These are phyloP conservation scores for Aureobasidium namibiae DNA, from an alignment of 2,329 filamentous ascomycete species.

Conservation along the genomic window DNA sequence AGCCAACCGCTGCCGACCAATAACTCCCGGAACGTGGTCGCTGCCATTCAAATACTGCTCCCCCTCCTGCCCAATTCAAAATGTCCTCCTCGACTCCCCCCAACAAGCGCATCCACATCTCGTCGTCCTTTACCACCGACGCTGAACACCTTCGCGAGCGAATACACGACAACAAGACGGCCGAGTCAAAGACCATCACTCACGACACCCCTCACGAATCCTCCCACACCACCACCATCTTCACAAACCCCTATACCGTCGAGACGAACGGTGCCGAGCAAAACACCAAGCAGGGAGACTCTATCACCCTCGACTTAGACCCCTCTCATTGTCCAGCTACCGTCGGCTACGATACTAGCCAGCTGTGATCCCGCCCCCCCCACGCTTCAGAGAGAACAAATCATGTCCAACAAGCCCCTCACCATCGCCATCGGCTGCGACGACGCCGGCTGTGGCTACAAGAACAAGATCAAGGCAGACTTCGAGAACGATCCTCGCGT, in stretches of 20 bases:
- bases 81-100: conserved; percentile 3
- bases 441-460: conserved; percentile 71
- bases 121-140: conserved; percentile 14
- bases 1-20: background rate
- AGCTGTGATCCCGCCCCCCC: conserved; percentile 16
- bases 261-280: conserved; percentile 25
- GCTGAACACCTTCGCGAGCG: conserved; percentile 31
- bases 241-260: conserved; percentile 29
- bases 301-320: conserved; percentile 11
- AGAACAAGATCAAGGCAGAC: conserved; percentile 66
- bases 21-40: background rate
- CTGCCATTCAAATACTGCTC: background rate
- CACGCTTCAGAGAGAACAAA: background rate
- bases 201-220: conserved; percentile 26
- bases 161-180: conserved; percentile 28
- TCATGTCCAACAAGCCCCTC: conserved; percentile 31
- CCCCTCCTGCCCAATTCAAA: background rate
- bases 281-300: conserved; percentile 18
- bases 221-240: conserved; percentile 25
- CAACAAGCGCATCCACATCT: conserved; percentile 13
- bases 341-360: conserved; percentile 25
- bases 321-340: conserved; percentile 18
- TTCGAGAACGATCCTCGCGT: conserved; percentile 62
- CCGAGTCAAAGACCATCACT: conserved; percentile 28
- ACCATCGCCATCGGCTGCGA: conserved; percentile 58